These are phyloP conservation scores for Abelmoschus esculentus DNA, from an alignment of 345 rosid genomes.

Conservation along the genomic window DNA sequence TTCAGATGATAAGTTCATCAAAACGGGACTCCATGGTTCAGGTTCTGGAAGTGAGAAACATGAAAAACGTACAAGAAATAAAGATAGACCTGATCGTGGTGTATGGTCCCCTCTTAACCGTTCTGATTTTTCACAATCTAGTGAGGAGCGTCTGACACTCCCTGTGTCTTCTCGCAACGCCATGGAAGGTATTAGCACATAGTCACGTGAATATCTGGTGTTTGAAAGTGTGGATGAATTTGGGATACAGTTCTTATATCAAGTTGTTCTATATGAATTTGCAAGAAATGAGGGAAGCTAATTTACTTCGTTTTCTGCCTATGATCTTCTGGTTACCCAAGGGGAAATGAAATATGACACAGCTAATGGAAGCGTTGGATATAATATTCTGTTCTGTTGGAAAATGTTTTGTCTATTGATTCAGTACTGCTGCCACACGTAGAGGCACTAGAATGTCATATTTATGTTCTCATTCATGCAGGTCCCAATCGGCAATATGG, in stretches of 20 bases:
- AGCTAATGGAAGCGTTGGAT: constrained; percentile 14
- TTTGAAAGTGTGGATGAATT: too few species aligned
- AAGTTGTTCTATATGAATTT: neutral
- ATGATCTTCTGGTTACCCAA: constrained; percentile 17
- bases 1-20: constrained; percentile 34
- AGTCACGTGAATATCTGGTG: neutral
- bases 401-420: constrained; percentile 41
- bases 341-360: constrained; percentile 33
- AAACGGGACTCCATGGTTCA: constrained; percentile 31
- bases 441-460: neutral
- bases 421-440: neutral
- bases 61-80: constrained; percentile 46
- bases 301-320: constrained; percentile 13
- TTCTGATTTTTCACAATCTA: constrained; percentile 40
- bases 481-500: constrained; percentile 37
- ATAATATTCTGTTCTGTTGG: constrained; percentile 15
- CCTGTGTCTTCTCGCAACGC: neutral
- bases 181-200: constrained; percentile 28
- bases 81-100: constrained; percentile 68
- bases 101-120: constrained; percentile 67
- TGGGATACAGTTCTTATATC: neutral
- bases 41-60: constrained; percentile 38
- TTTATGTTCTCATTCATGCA: constrained; percentile 10
- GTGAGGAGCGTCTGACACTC: constrained; percentile 27
- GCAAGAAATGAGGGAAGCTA: neutral